phyloP scores from a whole-genome alignment of 305 asterid species.

The Fraxinus xanthoxyloides region DNA sequence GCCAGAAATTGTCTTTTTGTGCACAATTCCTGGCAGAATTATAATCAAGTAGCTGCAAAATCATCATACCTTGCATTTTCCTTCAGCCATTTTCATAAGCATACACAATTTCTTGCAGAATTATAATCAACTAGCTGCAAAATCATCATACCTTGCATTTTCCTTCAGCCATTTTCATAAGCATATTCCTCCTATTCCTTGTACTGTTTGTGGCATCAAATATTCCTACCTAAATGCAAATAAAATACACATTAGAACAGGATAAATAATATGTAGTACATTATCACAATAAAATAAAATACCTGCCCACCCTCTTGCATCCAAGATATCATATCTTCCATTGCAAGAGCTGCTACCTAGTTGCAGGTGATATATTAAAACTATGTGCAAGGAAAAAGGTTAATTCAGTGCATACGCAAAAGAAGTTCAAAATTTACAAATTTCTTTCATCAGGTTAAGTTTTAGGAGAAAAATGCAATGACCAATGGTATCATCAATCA shows the following conservation, averaged over 20 bases:
- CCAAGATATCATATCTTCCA: constrained; percentile 99
- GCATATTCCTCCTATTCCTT: constrained; percentile 86
- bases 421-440: constrained; percentile 3
- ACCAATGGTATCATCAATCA: not conserved
- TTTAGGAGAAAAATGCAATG: not conserved
- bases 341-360: constrained; percentile 99
- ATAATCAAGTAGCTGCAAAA: constrained; percentile 2
- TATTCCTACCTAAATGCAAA: constrained; percentile 76
- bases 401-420: constrained; percentile 32
- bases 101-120: constrained; percentile 23
- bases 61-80: constrained; percentile 83
- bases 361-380: constrained; percentile 74
- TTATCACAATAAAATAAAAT: constrained; percentile 24
- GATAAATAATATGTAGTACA: constrained; percentile 10
- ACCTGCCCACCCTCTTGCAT: constrained; percentile 99
- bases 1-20: not conserved
- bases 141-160: constrained; percentile 75
- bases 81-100: constrained; percentile 98
- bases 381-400: constrained; percentile 62
- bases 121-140: constrained; percentile 1
- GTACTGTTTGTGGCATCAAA: constrained; percentile 98
- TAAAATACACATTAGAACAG: constrained; percentile 27
- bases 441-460: not conserved
- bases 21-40: not conserved
- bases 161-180: constrained; percentile 96